Evolutionary conservation across 2,329 filamentous ascomycete species (phyloP), one percentile per base, ranked within the genome.

Genomic region (Aureobasidium melanogenum): DNA sequence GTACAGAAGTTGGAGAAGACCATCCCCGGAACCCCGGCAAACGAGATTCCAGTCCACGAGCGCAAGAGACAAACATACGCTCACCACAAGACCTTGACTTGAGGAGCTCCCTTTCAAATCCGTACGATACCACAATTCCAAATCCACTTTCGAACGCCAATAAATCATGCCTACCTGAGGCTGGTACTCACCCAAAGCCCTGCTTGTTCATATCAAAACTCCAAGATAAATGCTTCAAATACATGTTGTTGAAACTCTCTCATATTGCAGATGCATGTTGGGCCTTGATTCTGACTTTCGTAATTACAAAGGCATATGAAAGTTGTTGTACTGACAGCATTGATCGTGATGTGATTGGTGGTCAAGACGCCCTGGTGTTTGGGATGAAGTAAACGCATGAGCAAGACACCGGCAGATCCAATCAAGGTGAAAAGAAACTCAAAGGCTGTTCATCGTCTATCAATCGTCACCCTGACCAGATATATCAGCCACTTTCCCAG

Each of bases 1-100:
- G 48, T 34, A 44, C 67, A 80, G 76, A 78, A 77, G 68, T 66
- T 81, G 70, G 78, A 80, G 71, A 81, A 81, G 74, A 75, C 69
- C 65, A 80, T 81, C 68, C 79, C 79, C 63, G 78, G 77, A 63
- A 72, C 78, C 61, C 79, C 79, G 60, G 75, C 77, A 67, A 74
- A 73, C 67, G 77, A 79, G 68, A 71, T 71, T 24, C 79, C 77
- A 8, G 77, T 81, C 52, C 79, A 81, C 71, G 69, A 78, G 67
- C 74, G 77, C 65, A 75, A 74, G 68, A 70, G 69, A 70, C 77
- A 80, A 69, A 80, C 74, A 61, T 73, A 69, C 56, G 71, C 71
- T 43, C 69, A 72, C 47, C 63, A 63, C 62, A 61, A 60, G 58
- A 44, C 46, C 22, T 28, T 60, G 47, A 52, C 58, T 19, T 60